These are phyloP conservation scores for Sclerotinia sclerotiorum DNA, from an alignment of 2,329 filamentous ascomycete species.

Conservation along the genomic window DNA sequence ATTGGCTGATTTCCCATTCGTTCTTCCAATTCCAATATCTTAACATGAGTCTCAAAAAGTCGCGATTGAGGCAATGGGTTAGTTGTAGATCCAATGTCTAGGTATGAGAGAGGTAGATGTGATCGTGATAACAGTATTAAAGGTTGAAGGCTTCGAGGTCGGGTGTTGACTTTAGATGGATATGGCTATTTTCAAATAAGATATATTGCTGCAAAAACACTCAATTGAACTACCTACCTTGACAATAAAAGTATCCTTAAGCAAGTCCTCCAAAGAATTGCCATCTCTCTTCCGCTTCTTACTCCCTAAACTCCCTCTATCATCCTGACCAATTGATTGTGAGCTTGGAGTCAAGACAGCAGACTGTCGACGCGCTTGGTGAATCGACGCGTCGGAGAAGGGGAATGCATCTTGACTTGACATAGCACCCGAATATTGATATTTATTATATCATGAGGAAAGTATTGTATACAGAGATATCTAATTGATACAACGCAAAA, in stretches of 20 bases:
- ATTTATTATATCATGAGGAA: slow-evolving; percentile 36
- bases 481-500: slow-evolving; percentile 18
- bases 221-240: slow-evolving; percentile 35
- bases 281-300: slow-evolving; percentile 42
- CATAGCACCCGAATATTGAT: slow-evolving; percentile 40
- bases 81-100: slow-evolving; percentile 56
- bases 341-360: slow-evolving; percentile 38
- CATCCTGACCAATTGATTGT: slow-evolving; percentile 32
- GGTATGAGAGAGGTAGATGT: slow-evolving; percentile 58
- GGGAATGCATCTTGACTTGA: slow-evolving; percentile 35
- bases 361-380: slow-evolving; percentile 34
- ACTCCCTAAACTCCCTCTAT: slow-evolving; percentile 27
- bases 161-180: slow-evolving; percentile 52
- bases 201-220: slow-evolving; percentile 15
- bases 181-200: slow-evolving; percentile 49
- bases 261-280: slow-evolving; percentile 38
- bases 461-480: slow-evolving; percentile 27
- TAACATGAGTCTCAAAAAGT: slow-evolving; percentile 61
- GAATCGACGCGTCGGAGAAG: slow-evolving; percentile 36
- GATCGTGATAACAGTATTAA: slow-evolving; percentile 63
- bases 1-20: slow-evolving; percentile 55
- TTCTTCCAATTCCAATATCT: slow-evolving; percentile 62
- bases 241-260: slow-evolving; percentile 41
- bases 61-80: slow-evolving; percentile 54
- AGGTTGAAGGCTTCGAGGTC: slow-evolving; percentile 57